Conservation (phyloP, 805 yeast species). For the Cyberlindnera misumaiensis region DNA sequence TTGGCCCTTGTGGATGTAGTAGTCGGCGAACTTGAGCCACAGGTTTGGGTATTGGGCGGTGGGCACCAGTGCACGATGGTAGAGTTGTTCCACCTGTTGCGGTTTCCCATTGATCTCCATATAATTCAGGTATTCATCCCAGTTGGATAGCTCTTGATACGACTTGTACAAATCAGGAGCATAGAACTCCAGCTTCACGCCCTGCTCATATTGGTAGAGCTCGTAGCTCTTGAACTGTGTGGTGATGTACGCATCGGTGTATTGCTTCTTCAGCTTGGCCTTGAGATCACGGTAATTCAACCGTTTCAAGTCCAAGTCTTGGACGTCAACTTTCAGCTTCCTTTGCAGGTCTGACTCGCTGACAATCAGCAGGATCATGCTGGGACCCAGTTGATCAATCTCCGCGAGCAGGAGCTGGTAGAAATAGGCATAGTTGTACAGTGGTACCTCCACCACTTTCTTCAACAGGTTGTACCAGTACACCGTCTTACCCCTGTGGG, state of each 20-base stretch:
- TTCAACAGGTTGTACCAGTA: constrained; percentile 33
- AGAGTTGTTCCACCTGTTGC: constrained; percentile 25
- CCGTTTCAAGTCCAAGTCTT: constrained; percentile 3
- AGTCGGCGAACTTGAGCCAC: constrained; percentile 47
- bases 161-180: constrained; percentile 27
- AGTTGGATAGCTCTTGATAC: constrained; percentile 44
- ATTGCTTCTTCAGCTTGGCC: constrained; percentile 37
- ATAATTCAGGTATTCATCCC: constrained; percentile 53
- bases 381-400: constrained; percentile 13
- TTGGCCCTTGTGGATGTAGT: constrained; percentile 26
- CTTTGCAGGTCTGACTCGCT: constrained; percentile 15
- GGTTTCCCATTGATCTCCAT: constrained; percentile 32
- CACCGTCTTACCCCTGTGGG: constrained; percentile 25
- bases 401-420: constrained; percentile 34
- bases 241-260: constrained; percentile 46
- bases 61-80: constrained; percentile 42
- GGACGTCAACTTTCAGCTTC: constrained; percentile 13
- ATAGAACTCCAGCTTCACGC: constrained; percentile 32
- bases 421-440: constrained; percentile 45
- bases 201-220: constrained; percentile 42
- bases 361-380: constrained; percentile 10
- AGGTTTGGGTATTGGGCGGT: constrained; percentile 39
- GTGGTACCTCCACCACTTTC: constrained; percentile 46
- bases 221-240: constrained; percentile 48
- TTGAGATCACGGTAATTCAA: constrained; percentile 24